phyloP scores from a whole-genome alignment of 371 early-diverging fungal genomes.

The Basidiobolus meristosporus region DNA sequence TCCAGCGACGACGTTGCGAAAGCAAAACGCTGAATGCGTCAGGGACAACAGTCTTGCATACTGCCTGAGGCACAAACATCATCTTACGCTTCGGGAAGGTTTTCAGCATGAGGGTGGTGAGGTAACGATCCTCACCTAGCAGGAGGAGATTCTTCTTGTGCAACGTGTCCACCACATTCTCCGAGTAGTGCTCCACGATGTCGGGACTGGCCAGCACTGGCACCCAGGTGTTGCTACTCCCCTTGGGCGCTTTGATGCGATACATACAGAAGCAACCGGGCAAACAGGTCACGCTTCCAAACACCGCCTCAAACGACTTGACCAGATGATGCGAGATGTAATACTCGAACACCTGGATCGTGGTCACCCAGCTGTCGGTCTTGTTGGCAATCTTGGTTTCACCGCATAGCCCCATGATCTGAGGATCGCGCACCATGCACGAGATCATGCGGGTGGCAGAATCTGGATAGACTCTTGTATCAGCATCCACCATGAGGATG shows the following conservation, averaged over 20 bases:
- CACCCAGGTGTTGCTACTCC: slow-evolving; percentile 57
- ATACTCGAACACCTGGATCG: slow-evolving; percentile 94
- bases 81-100: slow-evolving; percentile 94
- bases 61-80: slow-evolving; percentile 93
- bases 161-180: slow-evolving; percentile 90
- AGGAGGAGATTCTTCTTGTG: slow-evolving; percentile 96
- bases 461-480: slow-evolving; percentile 70
- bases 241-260: slow-evolving; percentile 68
- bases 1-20: slow-evolving; percentile 97
- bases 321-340: slow-evolving; percentile 85
- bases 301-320: slow-evolving; percentile 88
- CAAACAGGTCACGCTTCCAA: slow-evolving; percentile 90
- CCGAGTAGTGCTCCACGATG: slow-evolving; percentile 90
- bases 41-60: slow-evolving; percentile 95
- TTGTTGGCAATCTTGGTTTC: slow-evolving; percentile 84
- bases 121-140: slow-evolving; percentile 97
- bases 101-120: slow-evolving; percentile 94
- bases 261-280: slow-evolving; percentile 97
- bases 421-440: slow-evolving; percentile 51
- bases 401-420: slow-evolving; percentile 64
- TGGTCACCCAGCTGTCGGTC: slow-evolving; percentile 60
- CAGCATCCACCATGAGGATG: slow-evolving; percentile 93
- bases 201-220: slow-evolving; percentile 84
- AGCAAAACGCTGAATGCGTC: slow-evolving; percentile 83
- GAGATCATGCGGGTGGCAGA: slow-evolving; percentile 54